A percentile compares a stretch with the other conserved stretches of the same genome.
These are phyloP conservation scores for Larix kaempferi DNA, from an alignment of 75 land plant species.

Conservation along the genomic window DNA sequence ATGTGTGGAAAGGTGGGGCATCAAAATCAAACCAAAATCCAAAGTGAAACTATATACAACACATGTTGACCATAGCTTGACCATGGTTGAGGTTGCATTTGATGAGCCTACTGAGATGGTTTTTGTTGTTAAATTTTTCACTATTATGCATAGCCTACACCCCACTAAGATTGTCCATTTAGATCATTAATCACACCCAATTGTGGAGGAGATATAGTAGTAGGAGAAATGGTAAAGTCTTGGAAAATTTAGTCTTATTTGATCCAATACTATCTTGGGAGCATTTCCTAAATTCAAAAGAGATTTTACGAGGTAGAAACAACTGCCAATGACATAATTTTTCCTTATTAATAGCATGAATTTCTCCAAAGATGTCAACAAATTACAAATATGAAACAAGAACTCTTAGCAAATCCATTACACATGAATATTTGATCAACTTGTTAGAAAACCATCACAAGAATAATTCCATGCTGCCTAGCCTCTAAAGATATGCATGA, in stretches of 20 bases:
- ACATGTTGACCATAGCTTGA: too few species aligned
- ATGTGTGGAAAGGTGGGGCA: too few species aligned
- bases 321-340: conserved; percentile 48
- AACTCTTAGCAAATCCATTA: neutral
- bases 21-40: too few species aligned
- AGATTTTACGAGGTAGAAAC: conserved; percentile 50
- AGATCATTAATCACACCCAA: conserved; percentile 50
- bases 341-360: conserved; percentile 67
- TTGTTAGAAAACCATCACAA: neutral
- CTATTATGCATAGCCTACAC: conserved; percentile 59
- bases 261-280: conserved; percentile 59
- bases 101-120: conserved; percentile 62
- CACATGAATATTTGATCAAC: neutral
- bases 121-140: conserved; percentile 72
- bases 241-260: conserved; percentile 70
- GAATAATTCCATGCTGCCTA: neutral
- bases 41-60: too few species aligned
- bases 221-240: conserved; percentile 29
- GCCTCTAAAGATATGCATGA: conserved; percentile 88
- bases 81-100: conserved; percentile 3
- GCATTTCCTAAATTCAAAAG: conserved; percentile 63
- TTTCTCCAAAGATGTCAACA: conserved; percentile 81
- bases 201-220: conserved; percentile 38
- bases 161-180: conserved; percentile 67
- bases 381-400: conserved; percentile 48